Base-by-base conservation (phyloP, 257 asterid species). In the Dorcoceras hygrometricum region DNA sequence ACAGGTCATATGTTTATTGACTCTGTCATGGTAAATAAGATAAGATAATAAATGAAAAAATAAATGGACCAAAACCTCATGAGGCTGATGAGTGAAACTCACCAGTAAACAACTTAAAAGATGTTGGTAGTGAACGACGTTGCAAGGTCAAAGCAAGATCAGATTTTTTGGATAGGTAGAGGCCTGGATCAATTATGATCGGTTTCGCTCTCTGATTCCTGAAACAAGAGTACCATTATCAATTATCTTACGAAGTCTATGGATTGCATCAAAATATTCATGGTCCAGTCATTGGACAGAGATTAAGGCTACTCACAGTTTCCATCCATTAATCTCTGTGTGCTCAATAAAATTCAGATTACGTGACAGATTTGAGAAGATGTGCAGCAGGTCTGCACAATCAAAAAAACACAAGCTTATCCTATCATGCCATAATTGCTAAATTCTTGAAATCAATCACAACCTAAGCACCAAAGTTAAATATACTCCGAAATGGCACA, bases 131-230 rank as follows among this genome's bases (percentile, higher is more conserved):
- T 34, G 99, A 90, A 66, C 98, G 91, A 6, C 91, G 95, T 71
- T 94, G 99, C 73, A 96, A 81, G 46, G 99, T 94, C 79, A 76
- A 71, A 39, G 99, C 81, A 74, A 94, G 71, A 43, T 90, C 96
- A 14, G 98, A 87, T 82, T 94, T 94, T 77, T 84, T 94, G 6
- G 96, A 82, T 74, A 94, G 81, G 81, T 94, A 94, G 7, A 94
- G 95, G 68, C 96, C 97, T 19, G 97, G 99, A 78, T 94, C 99
- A 51, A 90, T 76, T 67, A 94, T 85, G 59, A 94, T 90, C 25
- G 97, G 95, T 76, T 83, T 90, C 74, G 93, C 99, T 79, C 99
- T 83, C 80, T 94, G 98, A 71, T 87, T 88, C 84, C 99, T 94
- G 84, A 72, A 66, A 73, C 73, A 51, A 72, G 51, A 57, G 39